These are phyloP conservation scores for Populus trichocarpa DNA, from an alignment of 441 rosid genomes.

Conservation along the genomic window DNA sequence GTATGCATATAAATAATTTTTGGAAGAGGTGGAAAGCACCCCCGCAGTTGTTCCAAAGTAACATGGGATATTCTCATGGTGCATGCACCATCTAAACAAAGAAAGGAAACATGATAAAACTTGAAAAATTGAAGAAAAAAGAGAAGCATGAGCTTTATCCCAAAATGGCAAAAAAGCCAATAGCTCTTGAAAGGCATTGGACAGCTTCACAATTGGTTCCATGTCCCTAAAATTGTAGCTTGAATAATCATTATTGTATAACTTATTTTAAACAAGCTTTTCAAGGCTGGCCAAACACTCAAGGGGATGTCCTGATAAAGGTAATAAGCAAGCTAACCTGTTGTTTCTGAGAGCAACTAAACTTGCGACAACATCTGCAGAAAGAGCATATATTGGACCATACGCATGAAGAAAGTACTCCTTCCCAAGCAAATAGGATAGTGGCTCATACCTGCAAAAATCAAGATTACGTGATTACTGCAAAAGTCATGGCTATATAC, in stretches of 20 bases:
- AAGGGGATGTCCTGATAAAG: neutral
- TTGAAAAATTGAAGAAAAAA: neutral
- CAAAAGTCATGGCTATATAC: neutral
- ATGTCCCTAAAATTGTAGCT: neutral
- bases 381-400: slow-evolving; percentile 95
- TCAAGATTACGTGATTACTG: neutral
- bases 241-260: neutral
- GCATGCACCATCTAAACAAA: neutral
- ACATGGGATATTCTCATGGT: neutral
- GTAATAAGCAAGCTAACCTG: slow-evolving; percentile 48
- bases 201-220: neutral
- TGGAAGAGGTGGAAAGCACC: neutral
- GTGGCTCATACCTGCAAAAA: slow-evolving; percentile 84
- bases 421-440: slow-evolving; percentile 60
- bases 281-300: neutral
- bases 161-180: neutral
- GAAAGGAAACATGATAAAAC: neutral
- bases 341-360: slow-evolving; percentile 75
- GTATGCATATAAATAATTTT: neutral
- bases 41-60: neutral
- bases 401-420: slow-evolving; percentile 96
- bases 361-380: slow-evolving; percentile 86
- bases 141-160: neutral
- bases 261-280: slow-evolving; percentile 2
- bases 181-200: neutral